Evolutionary conservation across 495 filamentous ascomycete species (phyloP), one percentile per base, ranked within the genome.

Genomic region (Symbiotaphrina buchneri): DNA sequence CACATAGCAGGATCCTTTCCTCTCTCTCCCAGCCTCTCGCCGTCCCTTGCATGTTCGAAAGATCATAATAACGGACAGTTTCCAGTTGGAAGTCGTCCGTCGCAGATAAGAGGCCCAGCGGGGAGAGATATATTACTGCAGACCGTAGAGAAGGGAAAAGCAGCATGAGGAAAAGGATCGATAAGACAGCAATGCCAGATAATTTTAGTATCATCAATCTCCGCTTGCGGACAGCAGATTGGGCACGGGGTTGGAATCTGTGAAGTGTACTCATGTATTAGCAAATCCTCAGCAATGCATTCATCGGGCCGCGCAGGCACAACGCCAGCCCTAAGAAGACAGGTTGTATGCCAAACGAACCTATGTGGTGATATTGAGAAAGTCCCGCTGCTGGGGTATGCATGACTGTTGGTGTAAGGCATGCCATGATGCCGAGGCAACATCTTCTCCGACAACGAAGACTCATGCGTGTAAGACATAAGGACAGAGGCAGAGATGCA

Each of bases 41-140:
- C 4, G 79, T 79, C 14, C 87, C 87, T 42, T 90, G 76, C 8
- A 85, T 75, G 46, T 87, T 75, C 29, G 72, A 71, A 27, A 99
- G 64, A 50, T 99, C 90, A 57, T 95, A 95, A 49, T 95, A 92
- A 29, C 84, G 78, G 27, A 95, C 78, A 2, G 90, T 95, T 45
- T 92, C 77, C 31, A 95, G 64, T 33, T 83, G 66, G 35, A 79
- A 64, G 40, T 87, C 74, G 24, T 75, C 71, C 18, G 53, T 51
- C 16, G 65, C 53, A 20, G 71, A 65, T 7, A 90, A 49, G 18
- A 87, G 56, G 23, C 79, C 73, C 11, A 92, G 53, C 1, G 82
- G 74, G 7, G 70, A 33, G n/a, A 52, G 49, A 3, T 63, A 56
- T 23, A 71, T 42, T 38, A 87, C 51, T 7, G 74, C 47, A 11